phyloP scores from a whole-genome alignment of 176 grass and related monocot genomes.

The Triticum monococcum region DNA sequence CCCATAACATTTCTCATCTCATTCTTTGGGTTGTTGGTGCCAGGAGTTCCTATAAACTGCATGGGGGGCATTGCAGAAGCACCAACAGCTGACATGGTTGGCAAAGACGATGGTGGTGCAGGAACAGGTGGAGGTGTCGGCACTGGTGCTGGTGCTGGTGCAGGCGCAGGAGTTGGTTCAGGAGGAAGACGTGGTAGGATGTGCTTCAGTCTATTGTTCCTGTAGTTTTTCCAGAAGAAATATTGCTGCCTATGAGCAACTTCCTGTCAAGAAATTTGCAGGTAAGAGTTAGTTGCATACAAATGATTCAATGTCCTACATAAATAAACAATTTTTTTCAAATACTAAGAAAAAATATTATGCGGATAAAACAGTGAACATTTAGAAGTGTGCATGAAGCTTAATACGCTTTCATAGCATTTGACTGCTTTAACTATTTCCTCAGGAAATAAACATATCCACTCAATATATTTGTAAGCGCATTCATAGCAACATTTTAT shows the following conservation, averaged over 20 bases:
- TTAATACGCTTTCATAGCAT: neutral
- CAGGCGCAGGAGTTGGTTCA: slow-evolving; percentile 49
- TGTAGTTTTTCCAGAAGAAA: slow-evolving; percentile 99
- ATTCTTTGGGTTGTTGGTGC: slow-evolving; percentile 58
- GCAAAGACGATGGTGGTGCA: slow-evolving; percentile 40
- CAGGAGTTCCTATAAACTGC: slow-evolving; percentile 82
- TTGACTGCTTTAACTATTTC: neutral
- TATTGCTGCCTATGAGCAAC: slow-evolving; percentile 94
- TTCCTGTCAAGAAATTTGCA: slow-evolving; percentile 63
- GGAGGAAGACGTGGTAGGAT: slow-evolving; percentile 88
- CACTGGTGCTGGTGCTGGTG: slow-evolving; percentile 34
- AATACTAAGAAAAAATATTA: neutral
- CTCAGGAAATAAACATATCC: neutral
- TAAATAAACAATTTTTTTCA: neutral
- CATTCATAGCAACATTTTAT: neutral
- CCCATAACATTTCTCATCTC: slow-evolving; percentile 86
- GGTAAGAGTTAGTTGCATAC: slow-evolving; percentile 17
- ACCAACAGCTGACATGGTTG: slow-evolving; percentile 48
- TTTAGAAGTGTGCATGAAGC: neutral
- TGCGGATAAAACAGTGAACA: slow-evolving; percentile 1
- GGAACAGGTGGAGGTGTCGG: slow-evolving; percentile 31
- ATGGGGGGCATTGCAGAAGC: slow-evolving; percentile 62
- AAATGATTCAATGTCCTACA: neutral
- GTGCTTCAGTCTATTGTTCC: slow-evolving; percentile 97
- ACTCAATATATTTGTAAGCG: neutral